phyloP scores from a whole-genome alignment of 495 filamentous ascomycete genomes.

The Penicillium flavigenum region DNA sequence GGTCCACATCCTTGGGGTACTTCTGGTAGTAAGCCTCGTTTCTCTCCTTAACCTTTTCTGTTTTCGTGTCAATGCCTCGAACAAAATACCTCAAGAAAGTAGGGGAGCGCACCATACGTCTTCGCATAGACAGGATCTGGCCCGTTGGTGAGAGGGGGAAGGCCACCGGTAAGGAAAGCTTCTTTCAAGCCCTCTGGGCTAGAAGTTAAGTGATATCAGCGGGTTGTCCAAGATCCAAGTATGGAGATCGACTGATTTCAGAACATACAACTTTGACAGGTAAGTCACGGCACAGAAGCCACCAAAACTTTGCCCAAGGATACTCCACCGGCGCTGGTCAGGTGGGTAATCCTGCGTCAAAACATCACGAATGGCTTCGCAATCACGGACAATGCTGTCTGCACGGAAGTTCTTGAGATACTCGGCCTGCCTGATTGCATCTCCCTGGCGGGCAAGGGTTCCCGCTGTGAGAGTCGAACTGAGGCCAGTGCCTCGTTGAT shows the following conservation, averaged over 20 bases:
- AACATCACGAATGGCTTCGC: conserved; percentile 75
- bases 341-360: conserved; percentile 68
- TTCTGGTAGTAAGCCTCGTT: conserved; percentile 82
- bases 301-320: conserved; percentile 89
- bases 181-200: conserved; percentile 75
- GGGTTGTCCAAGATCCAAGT: background rate
- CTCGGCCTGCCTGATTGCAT: conserved; percentile 64
- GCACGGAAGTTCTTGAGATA: conserved; percentile 87
- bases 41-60: conserved; percentile 58
- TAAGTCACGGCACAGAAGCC: conserved; percentile 83
- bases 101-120: conserved; percentile 54
- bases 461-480: conserved; percentile 73
- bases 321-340: conserved; percentile 74
- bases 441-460: conserved; percentile 63
- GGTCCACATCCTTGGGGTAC: conserved; percentile 76
- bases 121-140: conserved; percentile 75
- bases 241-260: background rate
- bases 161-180: conserved; percentile 78
- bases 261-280: conserved; percentile 66
- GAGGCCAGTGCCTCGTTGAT: conserved; percentile 86
- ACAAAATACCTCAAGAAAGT: background rate
- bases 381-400: conserved; percentile 84
- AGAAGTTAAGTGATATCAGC: background rate
- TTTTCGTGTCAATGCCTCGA: conserved; percentile 12
- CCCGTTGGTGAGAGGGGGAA: conserved; percentile 69